These are phyloP conservation scores for Exophiala aquamarina DNA, from an alignment of 2,329 filamentous ascomycete genomes.

Conservation along the genomic window DNA sequence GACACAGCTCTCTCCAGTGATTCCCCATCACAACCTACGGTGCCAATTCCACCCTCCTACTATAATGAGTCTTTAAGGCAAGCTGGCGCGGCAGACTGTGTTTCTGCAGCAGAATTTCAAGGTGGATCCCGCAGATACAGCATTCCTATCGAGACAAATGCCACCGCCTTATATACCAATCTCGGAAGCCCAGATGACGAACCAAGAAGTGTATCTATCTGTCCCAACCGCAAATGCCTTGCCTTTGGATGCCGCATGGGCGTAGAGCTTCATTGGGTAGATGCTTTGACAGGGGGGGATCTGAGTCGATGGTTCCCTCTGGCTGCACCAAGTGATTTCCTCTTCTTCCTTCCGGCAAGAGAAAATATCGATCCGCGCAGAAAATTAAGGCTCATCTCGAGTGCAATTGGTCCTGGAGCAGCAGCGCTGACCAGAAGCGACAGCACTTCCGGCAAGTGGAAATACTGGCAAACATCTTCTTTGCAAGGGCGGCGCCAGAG, in stretches of 20 bases:
- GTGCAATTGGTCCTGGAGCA: slow-evolving; percentile 39
- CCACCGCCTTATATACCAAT: slow-evolving; percentile 42
- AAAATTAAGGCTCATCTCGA: slow-evolving; percentile 64
- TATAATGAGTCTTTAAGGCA: slow-evolving; percentile 12
- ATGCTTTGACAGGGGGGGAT: slow-evolving; percentile 44
- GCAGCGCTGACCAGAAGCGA: slow-evolving; percentile 22
- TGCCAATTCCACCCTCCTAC: slow-evolving; percentile 8
- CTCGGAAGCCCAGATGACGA: slow-evolving; percentile 63
- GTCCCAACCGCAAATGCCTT: slow-evolving; percentile 63
- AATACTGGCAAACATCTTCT: slow-evolving; percentile 13
- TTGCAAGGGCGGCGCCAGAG: slow-evolving; percentile 21
- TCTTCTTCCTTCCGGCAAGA: slow-evolving; percentile 60
- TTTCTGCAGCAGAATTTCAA: neutral
- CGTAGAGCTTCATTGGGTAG: slow-evolving; percentile 64
- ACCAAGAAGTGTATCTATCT: slow-evolving; percentile 65
- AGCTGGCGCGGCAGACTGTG: neutral
- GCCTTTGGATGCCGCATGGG: slow-evolving; percentile 65
- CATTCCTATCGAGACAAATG: slow-evolving; percentile 16
- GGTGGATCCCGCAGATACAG: neutral
- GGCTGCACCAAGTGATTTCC: slow-evolving; percentile 41
- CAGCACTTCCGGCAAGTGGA: slow-evolving; percentile 27
- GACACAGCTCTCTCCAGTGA: neutral
- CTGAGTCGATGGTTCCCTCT: slow-evolving; percentile 41
- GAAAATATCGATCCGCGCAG: slow-evolving; percentile 53
- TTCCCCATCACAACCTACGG: slow-evolving; percentile 1